phyloP scores from a whole-genome alignment of 2,329 filamentous ascomycete genomes.

The Hortaea sp. region DNA sequence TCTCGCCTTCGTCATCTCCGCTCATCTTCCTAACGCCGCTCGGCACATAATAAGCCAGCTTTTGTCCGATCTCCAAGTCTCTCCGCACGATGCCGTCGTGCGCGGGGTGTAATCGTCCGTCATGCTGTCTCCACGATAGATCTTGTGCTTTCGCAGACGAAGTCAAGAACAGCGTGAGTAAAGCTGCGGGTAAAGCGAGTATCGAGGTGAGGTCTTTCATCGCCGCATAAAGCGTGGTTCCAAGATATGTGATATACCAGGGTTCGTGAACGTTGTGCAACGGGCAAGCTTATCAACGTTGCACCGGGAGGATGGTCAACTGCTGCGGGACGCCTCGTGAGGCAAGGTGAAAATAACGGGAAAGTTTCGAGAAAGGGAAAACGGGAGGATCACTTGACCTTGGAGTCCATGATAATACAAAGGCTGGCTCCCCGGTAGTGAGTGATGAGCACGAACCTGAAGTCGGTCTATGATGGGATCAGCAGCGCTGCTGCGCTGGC shows the following conservation, averaged over 20 bases:
- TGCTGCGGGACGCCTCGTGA: neutral
- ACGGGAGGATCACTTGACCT: constrained; percentile 2
- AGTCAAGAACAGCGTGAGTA: constrained; percentile 12
- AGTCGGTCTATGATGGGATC: neutral
- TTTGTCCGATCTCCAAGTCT: constrained; percentile 30
- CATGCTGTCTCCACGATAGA: constrained; percentile 2
- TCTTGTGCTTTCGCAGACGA: constrained; percentile 15
- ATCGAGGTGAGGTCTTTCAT: constrained; percentile 15
- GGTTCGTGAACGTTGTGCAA: neutral
- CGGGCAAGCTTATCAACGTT: neutral
- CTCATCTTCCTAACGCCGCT: constrained; percentile 64
- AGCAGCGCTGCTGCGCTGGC: neutral
- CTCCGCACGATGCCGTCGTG: constrained; percentile 35
- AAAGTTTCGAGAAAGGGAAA: neutral
- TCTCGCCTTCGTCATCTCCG: constrained; percentile 57
- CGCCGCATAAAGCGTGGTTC: neutral
- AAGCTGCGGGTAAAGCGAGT: constrained; percentile 17
- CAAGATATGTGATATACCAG: neutral
- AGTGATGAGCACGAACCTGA: constrained; percentile 4
- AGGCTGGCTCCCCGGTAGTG: constrained; percentile 1
- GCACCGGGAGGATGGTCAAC: neutral
- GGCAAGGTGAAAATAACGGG: neutral
- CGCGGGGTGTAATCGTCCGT: constrained; percentile 23
- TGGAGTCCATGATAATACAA: neutral
- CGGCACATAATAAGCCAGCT: constrained; percentile 36